Percentiles rank a stretch among this genome's conserved stretches.
These are phyloP conservation scores for Apiospora sp. DNA, from an alignment of 2,329 filamentous ascomycete species.

Conservation along the genomic window DNA sequence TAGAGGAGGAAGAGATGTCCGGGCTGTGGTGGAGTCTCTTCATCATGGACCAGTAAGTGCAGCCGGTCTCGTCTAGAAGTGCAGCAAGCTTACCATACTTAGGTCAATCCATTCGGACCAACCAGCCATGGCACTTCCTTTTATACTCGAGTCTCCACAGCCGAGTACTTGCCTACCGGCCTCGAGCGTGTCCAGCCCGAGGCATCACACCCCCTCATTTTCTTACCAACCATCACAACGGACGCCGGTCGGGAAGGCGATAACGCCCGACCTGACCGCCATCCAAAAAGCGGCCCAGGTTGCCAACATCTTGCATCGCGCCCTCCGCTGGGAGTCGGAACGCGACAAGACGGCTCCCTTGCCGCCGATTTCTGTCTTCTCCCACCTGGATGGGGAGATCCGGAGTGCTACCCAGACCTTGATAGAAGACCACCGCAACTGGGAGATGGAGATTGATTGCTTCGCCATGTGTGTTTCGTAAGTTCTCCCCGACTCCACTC, in stretches of 20 bases:
- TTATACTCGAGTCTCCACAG: conserved; percentile 20
- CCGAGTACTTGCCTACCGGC: conserved; percentile 18
- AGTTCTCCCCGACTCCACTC: neutral
- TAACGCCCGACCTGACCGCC: neutral
- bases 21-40: conserved; percentile 25
- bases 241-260: conserved; percentile 14
- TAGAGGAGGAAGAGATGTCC: conserved; percentile 20
- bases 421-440: conserved; percentile 21
- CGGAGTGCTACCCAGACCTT: conserved; percentile 18
- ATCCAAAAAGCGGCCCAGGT: conserved; percentile 23
- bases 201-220: neutral
- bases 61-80: neutral
- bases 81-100: neutral
- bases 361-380: conserved; percentile 2
- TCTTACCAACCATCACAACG: conserved; percentile 15
- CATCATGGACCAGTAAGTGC: conserved; percentile 23
- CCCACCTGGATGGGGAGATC: conserved; percentile 16
- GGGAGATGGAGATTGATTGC: conserved; percentile 25
- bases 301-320: conserved; percentile 23
- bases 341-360: conserved; percentile 17
- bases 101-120: conserved; percentile 23
- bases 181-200: conserved; percentile 10
- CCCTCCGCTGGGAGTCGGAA: conserved; percentile 17
- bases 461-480: conserved; percentile 25
- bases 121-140: neutral